Conservation (phyloP, 2,329 filamentous ascomycete genomes). For the Macrophomina tecta region DNA sequence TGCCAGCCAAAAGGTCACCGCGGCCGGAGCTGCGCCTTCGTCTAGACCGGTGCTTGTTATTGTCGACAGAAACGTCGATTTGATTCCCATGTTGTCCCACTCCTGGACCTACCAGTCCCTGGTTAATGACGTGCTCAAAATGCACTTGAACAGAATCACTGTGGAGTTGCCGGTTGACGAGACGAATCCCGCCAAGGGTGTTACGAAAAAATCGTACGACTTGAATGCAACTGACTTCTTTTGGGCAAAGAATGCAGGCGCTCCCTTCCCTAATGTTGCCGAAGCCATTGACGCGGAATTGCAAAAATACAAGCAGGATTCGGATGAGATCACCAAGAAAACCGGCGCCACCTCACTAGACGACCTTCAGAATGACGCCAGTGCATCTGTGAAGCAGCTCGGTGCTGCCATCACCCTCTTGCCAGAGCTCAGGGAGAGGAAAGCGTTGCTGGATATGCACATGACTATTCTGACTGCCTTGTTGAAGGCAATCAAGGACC, state of each 20-base stretch:
- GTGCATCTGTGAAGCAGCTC: constrained; percentile 87
- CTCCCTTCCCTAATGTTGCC: constrained; percentile 93
- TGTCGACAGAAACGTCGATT: constrained; percentile 91
- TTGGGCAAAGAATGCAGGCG: constrained; percentile 89
- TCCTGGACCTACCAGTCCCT: constrained; percentile 91
- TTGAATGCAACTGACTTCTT: constrained; percentile 92
- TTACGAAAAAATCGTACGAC: constrained; percentile 89
- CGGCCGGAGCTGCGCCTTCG: constrained; percentile 67
- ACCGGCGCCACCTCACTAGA: constrained; percentile 92
- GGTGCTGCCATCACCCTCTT: constrained; percentile 94
- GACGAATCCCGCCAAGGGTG: constrained; percentile 72
- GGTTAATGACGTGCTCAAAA: constrained; percentile 77
- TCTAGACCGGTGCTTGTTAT: constrained; percentile 90
- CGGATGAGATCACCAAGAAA: constrained; percentile 91
- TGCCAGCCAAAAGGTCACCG: constrained; percentile 62
- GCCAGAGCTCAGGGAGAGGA: constrained; percentile 89
- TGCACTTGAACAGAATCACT: constrained; percentile 91
- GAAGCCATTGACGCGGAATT: constrained; percentile 95
- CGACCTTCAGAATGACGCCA: constrained; percentile 87
- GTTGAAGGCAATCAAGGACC: constrained; percentile 85
- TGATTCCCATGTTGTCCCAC: constrained; percentile 98
- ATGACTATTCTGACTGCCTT: constrained; percentile 94
- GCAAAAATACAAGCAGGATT: constrained; percentile 94
- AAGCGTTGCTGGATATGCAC: constrained; percentile 94
- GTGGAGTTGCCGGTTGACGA: constrained; percentile 85